Base-by-base conservation (phyloP, 768 basidiomycete genomes). In the Pholiota molesta region DNA sequence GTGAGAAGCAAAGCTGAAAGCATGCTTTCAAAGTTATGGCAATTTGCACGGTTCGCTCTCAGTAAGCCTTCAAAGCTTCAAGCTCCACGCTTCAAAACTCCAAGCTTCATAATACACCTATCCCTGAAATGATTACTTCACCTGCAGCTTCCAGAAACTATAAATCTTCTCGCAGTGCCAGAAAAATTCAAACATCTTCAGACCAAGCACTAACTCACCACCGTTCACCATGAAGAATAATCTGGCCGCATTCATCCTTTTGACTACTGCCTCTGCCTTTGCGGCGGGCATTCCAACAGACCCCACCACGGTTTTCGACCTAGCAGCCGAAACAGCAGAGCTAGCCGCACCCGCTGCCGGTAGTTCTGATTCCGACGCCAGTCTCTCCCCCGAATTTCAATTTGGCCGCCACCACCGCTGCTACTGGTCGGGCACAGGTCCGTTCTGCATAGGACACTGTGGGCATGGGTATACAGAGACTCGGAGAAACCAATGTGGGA, bases 341-440 rank as follows among this genome's bases (percentile, higher is more conserved):
- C 10, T 16, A 49, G 47, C n/a, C 23, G 23, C 47, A 21, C 14
- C 19, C 19, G 6, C 45, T 8, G 2, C 19, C 13, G n/a, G 7
- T n/a, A 16, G 7, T 8, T 2, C 42, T 16, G 42, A 44, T n/a
- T n/a, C 42, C 19, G 42, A 40, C 10, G n/a, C 26, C 26, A 6
- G 13, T 16, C 11, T 23, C 23, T 10, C 53, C 28, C 6, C 16
- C 9, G 35, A 19, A 14, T 16, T 19, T 13, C 19, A 33, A 17
- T 1, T 37, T 6, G 53, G 11, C 7, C 35, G 35, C 29, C 31
- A n/a, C 4, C 53, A 21, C n/a, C 35, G 57, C 2, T 62, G 62
- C 21, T 59, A 62, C 44, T 62, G 62, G 62, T 51, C 51, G 6
- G 62, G 62, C 17, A 62, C 52, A 10, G 62, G 57, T 13, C 62